phyloP scores from a whole-genome alignment of 768 basidiomycete species.

The Boletales sp. region DNA sequence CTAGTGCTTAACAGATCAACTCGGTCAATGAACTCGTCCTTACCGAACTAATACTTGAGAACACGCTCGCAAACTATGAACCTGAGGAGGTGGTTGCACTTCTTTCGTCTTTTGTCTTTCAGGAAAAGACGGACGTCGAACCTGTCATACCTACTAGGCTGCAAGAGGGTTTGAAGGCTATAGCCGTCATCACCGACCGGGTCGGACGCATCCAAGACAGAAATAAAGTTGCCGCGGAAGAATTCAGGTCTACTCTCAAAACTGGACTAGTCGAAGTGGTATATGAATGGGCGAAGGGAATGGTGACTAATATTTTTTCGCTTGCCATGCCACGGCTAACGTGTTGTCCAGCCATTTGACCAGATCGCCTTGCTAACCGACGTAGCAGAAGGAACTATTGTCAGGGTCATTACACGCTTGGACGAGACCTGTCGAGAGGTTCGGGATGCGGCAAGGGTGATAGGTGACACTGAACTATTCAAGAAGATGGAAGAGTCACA shows the following conservation, averaged over 20 bases:
- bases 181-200: slow-evolving; percentile 72
- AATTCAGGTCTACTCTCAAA: slow-evolving; percentile 76
- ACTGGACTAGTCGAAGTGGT: slow-evolving; percentile 94
- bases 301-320: slow-evolving; percentile 53
- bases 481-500: slow-evolving; percentile 98
- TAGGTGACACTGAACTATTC: slow-evolving; percentile 93
- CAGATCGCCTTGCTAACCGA: slow-evolving; percentile 92
- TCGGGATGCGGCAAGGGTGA: slow-evolving; percentile 93
- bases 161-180: slow-evolving; percentile 74
- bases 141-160: slow-evolving; percentile 79
- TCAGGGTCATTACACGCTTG: slow-evolving; percentile 90
- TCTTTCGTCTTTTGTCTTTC: slow-evolving; percentile 95
- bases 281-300: slow-evolving; percentile 99
- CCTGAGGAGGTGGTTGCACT: slow-evolving; percentile 96
- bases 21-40: slow-evolving; percentile 96
- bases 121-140: slow-evolving; percentile 93
- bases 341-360: slow-evolving; percentile 74
- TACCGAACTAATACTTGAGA: slow-evolving; percentile 96
- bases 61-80: slow-evolving; percentile 84
- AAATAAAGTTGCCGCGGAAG: slow-evolving; percentile 76
- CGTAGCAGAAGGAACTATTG: slow-evolving; percentile 94
- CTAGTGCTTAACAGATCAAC: slow-evolving; percentile 68
- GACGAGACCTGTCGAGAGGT: slow-evolving; percentile 98
- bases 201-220: slow-evolving; percentile 77
- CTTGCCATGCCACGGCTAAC: not conserved